These are phyloP conservation scores for Conoideocrella luteorostrata DNA, from an alignment of 2,329 filamentous ascomycete species.

Conservation along the genomic window DNA sequence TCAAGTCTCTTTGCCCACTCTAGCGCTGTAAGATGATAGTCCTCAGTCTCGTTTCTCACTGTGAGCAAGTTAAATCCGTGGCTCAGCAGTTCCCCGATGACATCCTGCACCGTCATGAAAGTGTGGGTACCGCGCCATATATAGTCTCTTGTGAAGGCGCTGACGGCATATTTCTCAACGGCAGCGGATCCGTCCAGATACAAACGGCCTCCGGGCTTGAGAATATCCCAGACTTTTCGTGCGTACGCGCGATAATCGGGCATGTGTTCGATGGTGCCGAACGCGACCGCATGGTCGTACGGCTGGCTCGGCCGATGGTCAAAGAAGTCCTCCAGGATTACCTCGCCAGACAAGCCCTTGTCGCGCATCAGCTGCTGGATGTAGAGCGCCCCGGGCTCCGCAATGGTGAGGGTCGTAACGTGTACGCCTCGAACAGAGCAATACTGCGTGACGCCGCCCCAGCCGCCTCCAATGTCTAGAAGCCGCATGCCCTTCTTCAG, in stretches of 20 bases:
- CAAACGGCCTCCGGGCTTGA: constrained; percentile 4
- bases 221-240: neutral
- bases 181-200: constrained; percentile 2
- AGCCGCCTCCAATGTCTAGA: constrained; percentile 4
- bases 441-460: constrained; percentile 4
- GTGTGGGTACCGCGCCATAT: constrained; percentile 4
- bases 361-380: constrained; percentile 1
- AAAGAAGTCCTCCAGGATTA: constrained; percentile 3
- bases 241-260: neutral
- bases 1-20: constrained; percentile 6
- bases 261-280: constrained; percentile 4
- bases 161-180: constrained; percentile 4
- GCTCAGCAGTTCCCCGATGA: constrained; percentile 1
- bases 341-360: neutral
- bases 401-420: constrained; percentile 2
- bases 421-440: constrained; percentile 2
- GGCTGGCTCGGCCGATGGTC: neutral
- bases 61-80: constrained; percentile 4
- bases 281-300: constrained; percentile 3
- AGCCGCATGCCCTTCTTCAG: constrained; percentile 1
- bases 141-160: constrained; percentile 2
- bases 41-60: neutral
- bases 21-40: constrained; percentile 4
- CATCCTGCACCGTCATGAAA: constrained; percentile 6
- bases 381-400: neutral